phyloP scores from a whole-genome alignment of 2,329 filamentous ascomycete genomes.

The Trichoderma sp. region DNA sequence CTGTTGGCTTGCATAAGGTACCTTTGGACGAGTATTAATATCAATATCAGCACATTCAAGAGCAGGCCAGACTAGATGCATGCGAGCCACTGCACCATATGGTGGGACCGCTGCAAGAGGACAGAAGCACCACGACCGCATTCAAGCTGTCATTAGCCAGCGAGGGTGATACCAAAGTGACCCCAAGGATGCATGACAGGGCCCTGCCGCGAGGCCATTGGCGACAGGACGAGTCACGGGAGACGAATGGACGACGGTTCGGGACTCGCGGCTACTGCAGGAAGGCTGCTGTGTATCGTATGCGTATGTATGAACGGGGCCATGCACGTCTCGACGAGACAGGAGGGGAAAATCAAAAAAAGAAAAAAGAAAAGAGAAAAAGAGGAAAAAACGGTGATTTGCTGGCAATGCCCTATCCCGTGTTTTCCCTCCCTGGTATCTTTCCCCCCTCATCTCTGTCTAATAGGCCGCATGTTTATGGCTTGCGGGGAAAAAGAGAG shows the following conservation, averaged over 20 bases:
- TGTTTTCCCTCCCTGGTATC: background rate
- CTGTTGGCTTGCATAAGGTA: background rate
- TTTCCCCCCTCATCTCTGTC: background rate
- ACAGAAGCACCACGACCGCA: background rate
- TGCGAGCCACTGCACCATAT: no score
- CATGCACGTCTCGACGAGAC: background rate
- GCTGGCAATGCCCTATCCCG: constrained; percentile 4
- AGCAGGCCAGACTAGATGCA: background rate
- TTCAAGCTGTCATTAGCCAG: constrained; percentile 3
- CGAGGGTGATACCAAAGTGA: background rate
- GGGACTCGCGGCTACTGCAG: constrained; percentile 25
- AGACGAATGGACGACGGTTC: constrained; percentile 8
- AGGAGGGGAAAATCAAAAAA: background rate
- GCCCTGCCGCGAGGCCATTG: constrained; percentile 7
- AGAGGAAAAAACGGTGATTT: background rate
- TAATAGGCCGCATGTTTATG: constrained; percentile 15
- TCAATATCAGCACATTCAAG: background rate
- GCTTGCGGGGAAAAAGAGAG: constrained; percentile 14
- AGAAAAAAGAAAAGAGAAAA: no score
- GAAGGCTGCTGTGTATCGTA: background rate
- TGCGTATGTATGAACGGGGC: background rate
- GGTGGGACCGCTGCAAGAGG: background rate
- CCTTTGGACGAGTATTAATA: background rate
- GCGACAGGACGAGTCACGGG: constrained; percentile 14
- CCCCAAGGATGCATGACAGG: constrained; percentile 9